These are phyloP conservation scores for Hypoxylon sp. DNA, from an alignment of 2,329 filamentous ascomycete species.

Conservation along the genomic window DNA sequence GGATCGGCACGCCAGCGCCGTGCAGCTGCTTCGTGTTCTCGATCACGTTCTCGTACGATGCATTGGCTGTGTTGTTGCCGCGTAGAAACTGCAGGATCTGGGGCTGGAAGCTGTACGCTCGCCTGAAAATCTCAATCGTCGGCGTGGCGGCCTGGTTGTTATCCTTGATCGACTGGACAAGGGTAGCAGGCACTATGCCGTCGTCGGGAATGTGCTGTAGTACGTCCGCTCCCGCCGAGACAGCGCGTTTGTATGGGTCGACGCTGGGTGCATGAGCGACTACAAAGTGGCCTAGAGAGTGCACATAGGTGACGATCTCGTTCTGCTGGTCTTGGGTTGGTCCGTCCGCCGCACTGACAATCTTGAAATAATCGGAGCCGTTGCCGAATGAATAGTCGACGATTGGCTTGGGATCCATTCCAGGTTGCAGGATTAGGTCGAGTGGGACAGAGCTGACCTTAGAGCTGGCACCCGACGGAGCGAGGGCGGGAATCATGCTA, in stretches of 20 bases:
- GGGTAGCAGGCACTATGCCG: slow-evolving; percentile 22
- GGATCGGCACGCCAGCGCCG: slow-evolving; percentile 43
- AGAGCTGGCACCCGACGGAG: slow-evolving; percentile 16
- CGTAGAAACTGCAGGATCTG: slow-evolving; percentile 31
- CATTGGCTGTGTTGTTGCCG: slow-evolving; percentile 25
- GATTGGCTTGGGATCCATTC: slow-evolving; percentile 25
- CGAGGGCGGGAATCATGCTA: slow-evolving; percentile 25
- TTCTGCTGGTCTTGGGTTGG: slow-evolving; percentile 36
- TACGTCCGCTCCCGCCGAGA: slow-evolving; percentile 33
- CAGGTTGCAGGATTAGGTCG: slow-evolving; percentile 24
- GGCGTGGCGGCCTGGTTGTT: slow-evolving; percentile 37
- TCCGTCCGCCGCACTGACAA: slow-evolving; percentile 24
- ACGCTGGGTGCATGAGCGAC: slow-evolving; percentile 37
- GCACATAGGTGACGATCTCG: slow-evolving; percentile 33
- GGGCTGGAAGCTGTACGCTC: slow-evolving; percentile 38
- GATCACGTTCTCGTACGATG: slow-evolving; percentile 51
- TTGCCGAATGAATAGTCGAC: slow-evolving; percentile 36
- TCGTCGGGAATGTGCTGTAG: slow-evolving; percentile 42
- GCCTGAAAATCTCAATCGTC: slow-evolving; percentile 38
- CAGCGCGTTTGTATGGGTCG: slow-evolving; percentile 28
- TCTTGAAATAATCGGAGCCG: slow-evolving; percentile 37
- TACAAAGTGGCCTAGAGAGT: slow-evolving; percentile 23
- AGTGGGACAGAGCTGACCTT: slow-evolving; percentile 26
- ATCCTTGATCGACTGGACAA: slow-evolving; percentile 29
- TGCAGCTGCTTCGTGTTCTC: slow-evolving; percentile 54